A percentile compares a stretch with the other conserved stretches of the same genome.
These are phyloP conservation scores for Diplodia scrobiculata DNA, from an alignment of 2,329 filamentous ascomycete species.

Conservation along the genomic window DNA sequence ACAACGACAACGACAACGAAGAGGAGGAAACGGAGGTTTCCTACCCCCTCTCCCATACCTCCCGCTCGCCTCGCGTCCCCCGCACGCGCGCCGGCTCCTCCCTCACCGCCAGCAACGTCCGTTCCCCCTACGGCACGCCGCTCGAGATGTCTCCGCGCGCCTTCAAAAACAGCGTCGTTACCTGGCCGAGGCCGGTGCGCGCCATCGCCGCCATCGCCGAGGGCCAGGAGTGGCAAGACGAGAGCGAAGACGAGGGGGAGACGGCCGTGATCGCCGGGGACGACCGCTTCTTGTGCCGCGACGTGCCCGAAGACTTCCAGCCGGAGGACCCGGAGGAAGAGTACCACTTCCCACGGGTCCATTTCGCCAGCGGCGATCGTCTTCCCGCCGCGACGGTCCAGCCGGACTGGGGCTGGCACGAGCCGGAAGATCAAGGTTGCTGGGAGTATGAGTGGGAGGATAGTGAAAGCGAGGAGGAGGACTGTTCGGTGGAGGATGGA, in stretches of 20 bases:
- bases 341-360: not conserved
- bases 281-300: too few relatives aligned
- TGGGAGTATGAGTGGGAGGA: not conserved
- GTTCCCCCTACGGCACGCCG: too few relatives aligned
- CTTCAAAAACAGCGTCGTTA: not conserved
- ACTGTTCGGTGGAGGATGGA: not conserved
- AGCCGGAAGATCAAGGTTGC: not conserved
- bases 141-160: not conserved
- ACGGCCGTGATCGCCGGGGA: not conserved
- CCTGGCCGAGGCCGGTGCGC: not conserved
- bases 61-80: not conserved
- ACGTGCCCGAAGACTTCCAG: not conserved
- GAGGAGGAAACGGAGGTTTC: not conserved
- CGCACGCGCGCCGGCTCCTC: not conserved
- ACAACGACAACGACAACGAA: not conserved
- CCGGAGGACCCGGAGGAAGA: too few relatives aligned
- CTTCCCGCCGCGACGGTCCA: not conserved
- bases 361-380: not conserved
- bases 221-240: not conserved
- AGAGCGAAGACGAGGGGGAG: slow-evolving; percentile 3
- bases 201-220: slow-evolving; percentile 3
- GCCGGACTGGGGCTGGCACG: not conserved
- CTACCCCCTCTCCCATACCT: not conserved
- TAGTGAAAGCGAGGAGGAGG: not conserved
- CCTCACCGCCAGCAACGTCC: not conserved